Evolutionary conservation across 1,284 basidiomycete genomes (phyloP).

Genomic region (Rhizoctonia solani): DNA sequence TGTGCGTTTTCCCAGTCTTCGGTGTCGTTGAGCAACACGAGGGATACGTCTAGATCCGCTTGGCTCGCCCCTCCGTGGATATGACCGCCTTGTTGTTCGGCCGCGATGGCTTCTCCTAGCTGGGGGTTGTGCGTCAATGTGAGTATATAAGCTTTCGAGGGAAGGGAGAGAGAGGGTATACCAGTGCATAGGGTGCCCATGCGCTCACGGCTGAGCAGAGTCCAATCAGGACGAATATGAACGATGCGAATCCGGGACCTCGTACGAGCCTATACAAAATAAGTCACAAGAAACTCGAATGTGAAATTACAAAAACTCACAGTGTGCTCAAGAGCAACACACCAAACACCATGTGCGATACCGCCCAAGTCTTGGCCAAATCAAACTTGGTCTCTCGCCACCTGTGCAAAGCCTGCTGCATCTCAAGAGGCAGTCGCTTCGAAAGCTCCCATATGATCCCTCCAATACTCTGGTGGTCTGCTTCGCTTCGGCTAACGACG

Average conservation of each 20-base stretch:
- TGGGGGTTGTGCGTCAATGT: background rate
- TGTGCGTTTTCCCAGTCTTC: conserved; percentile 28
- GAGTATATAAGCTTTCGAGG: background rate
- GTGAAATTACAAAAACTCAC: conserved; percentile 52
- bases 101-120: conserved; percentile 29
- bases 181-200: conserved; percentile 80
- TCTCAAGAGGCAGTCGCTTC: conserved; percentile 37
- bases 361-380: conserved; percentile 72
- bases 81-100: conserved; percentile 30
- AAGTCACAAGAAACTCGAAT: background rate
- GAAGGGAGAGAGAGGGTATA: conserved; percentile 43
- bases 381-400: conserved; percentile 49
- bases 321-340: conserved; percentile 73
- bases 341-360: conserved; percentile 71
- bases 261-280: conserved; percentile 58
- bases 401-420: conserved; percentile 42
- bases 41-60: conserved; percentile 30
- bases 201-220: conserved; percentile 79
- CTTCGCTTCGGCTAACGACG: conserved; percentile 47
- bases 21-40: conserved; percentile 23
- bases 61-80: conserved; percentile 11
- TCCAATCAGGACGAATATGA: conserved; percentile 68
- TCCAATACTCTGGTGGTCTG: conserved; percentile 15
- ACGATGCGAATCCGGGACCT: conserved; percentile 63
- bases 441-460: conserved; percentile 30